Conservation (phyloP, 2,329 filamentous ascomycete species). For the Tolypocladium pustulatum region DNA sequence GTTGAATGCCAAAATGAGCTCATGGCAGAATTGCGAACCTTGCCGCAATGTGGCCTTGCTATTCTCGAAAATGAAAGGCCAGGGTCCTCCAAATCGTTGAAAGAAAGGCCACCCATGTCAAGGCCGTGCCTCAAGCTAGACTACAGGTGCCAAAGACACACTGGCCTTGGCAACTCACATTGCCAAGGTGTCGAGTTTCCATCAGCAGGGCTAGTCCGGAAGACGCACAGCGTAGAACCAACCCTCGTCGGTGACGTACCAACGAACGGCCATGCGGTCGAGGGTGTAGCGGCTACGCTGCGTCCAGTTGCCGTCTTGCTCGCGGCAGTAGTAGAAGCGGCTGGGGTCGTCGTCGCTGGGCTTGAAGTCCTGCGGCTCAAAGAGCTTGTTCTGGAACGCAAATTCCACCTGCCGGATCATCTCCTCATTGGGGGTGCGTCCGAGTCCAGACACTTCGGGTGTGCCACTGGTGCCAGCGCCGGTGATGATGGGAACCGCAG, state of each 20-base stretch:
- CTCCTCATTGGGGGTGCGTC: constrained; percentile 38
- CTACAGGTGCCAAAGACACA: neutral
- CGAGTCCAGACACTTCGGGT: constrained; percentile 42
- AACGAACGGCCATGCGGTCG: constrained; percentile 46
- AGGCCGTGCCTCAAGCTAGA: neutral
- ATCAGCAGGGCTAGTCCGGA: constrained; percentile 17
- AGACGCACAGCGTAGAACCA: constrained; percentile 52
- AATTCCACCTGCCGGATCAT: constrained; percentile 36
- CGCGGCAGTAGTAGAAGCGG: constrained; percentile 51
- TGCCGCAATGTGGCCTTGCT: neutral
- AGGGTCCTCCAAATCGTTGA: neutral
- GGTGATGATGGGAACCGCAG: constrained; percentile 24
- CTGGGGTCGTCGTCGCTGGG: constrained; percentile 49
- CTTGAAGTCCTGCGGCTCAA: constrained; percentile 52
- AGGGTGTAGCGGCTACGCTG: constrained; percentile 50
- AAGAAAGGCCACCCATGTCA: neutral
- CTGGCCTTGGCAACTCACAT: neutral
- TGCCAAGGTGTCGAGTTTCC: neutral
- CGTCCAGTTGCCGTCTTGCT: constrained; percentile 49
- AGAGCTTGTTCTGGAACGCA: constrained; percentile 37
- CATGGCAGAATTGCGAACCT: neutral
- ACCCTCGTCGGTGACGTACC: constrained; percentile 48
- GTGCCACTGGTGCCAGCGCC: constrained; percentile 21
- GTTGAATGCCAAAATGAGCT: neutral
- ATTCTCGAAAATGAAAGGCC: neutral